Conservation (phyloP, 257 asterid genomes). For the Fraxinus cuspidata region DNA sequence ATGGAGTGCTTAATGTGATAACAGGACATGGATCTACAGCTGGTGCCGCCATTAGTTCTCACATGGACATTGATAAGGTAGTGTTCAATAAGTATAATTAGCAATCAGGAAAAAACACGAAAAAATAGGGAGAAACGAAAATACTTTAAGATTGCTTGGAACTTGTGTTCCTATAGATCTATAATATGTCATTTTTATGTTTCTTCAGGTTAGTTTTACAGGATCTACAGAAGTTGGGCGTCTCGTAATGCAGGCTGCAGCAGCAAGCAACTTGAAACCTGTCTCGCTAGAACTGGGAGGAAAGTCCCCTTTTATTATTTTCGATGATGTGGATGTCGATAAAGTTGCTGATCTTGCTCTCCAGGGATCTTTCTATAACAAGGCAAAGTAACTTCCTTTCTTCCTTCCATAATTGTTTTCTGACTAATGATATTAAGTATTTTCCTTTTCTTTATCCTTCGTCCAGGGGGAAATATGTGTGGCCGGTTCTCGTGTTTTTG, state of each 20-base stretch:
- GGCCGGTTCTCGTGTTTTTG: constrained; percentile 74
- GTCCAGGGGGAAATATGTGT: constrained; percentile 78
- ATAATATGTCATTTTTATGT: background rate
- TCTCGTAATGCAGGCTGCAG: constrained; percentile 74
- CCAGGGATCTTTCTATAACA: constrained; percentile 47
- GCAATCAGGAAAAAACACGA: background rate
- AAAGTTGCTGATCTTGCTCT: constrained; percentile 57
- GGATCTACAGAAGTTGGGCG: constrained; percentile 84
- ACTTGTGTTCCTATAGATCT: background rate
- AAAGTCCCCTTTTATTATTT: constrained; percentile 72
- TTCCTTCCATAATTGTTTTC: background rate
- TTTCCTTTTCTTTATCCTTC: background rate
- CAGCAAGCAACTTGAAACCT: constrained; percentile 71
- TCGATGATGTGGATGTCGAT: constrained; percentile 73
- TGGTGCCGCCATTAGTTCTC: constrained; percentile 77
- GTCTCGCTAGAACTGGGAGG: constrained; percentile 83
- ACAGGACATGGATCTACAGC: constrained; percentile 72
- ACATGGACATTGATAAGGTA: constrained; percentile 84
- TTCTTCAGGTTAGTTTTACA: constrained; percentile 66
- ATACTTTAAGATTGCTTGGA: background rate
- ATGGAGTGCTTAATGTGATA: constrained; percentile 74
- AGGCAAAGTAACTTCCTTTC: constrained; percentile 36
- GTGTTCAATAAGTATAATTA: background rate
- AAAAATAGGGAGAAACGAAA: background rate
- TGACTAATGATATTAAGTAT: background rate